Evolutionary conservation across 78 protist species (phyloP), one percentile per base, ranked within the genome.

Genomic region (Dictyostelium purpureum): DNA sequence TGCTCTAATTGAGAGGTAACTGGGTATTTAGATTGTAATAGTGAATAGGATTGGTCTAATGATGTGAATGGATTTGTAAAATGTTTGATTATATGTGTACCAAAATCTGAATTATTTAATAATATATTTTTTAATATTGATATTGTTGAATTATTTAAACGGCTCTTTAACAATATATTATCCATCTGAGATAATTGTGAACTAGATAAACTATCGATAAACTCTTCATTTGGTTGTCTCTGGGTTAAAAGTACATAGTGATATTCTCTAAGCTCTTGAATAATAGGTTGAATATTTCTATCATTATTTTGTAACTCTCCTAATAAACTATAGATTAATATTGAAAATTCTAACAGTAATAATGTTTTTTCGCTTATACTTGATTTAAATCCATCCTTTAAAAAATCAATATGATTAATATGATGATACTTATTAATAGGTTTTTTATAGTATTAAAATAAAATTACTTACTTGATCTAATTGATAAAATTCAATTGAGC

Each of bases 401-500:
- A n/a, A 12, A 28, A 70, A 26, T 42, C 7, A 12, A 21, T 24
- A 70, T 66, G 2, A 37, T 28, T 38, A 3, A 37, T 66, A 6
- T 66, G 2, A 52, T 33, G 18, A 65, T 33, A 18, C 0, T 37
- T 21, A 28, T 16, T 65, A 35, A 11, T 9, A 4, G 1, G 57
- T 14, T 4, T 52, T 21, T 6, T 10, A 52, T n/a, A 52, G 21
- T 21, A 18, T 21, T 21, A 52, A 19, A 5, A 52, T 49, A 12
- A 6, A 18, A 33, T 38, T 7, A 38, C 38, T 21, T 82, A 82
- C 90, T 47, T 85, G 70, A 43, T 85, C 73, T 56, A 85, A 59
- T 59, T 85, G 79, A 73, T 73, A 73, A 56, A 85, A 85, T 40
- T 85, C 91, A 11, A 85, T 85, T 57, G 91, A 51, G 73, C 91